Percentiles rank a stretch among this genome's conserved stretches.
These are phyloP conservation scores for Gossypium turneri DNA, from an alignment of 345 rosid species.

Conservation along the genomic window DNA sequence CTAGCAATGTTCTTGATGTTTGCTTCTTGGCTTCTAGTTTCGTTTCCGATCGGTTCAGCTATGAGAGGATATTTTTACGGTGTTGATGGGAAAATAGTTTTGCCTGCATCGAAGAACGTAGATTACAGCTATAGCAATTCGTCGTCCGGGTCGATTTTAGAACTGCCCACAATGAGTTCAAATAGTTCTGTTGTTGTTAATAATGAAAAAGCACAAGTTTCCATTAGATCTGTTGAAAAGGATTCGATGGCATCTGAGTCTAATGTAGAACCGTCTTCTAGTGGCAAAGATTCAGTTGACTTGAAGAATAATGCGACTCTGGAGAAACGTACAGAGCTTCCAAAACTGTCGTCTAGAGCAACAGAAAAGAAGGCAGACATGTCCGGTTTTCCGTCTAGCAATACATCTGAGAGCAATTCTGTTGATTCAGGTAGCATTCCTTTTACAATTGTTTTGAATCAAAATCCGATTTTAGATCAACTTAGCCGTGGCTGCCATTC, in stretches of 20 bases:
- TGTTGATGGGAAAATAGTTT: constrained; percentile 34
- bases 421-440: constrained; percentile 45
- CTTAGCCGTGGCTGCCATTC: background rate
- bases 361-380: constrained; percentile 21
- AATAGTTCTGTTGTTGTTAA: constrained; percentile 1
- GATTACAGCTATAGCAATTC: constrained; percentile 23
- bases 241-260: constrained; percentile 19
- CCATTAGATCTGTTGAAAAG: constrained; percentile 10
- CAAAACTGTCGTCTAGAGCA: constrained; percentile 5
- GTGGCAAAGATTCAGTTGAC: constrained; percentile 10
- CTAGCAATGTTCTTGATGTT: constrained; percentile 58
- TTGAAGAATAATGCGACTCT: background rate
- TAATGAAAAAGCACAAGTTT: background rate
- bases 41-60: constrained; percentile 53
- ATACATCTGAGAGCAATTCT: constrained; percentile 29
- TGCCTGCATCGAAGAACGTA: constrained; percentile 21
- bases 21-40: constrained; percentile 61
- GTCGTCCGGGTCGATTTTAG: constrained; percentile 22
- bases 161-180: background rate
- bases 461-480: background rate
- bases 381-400: constrained; percentile 22
- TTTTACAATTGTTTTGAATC: background rate
- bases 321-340: background rate
- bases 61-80: constrained; percentile 58
- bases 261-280: constrained; percentile 10